phyloP scores from a whole-genome alignment of 257 asterid species.

The Gentiana macrophylla region DNA sequence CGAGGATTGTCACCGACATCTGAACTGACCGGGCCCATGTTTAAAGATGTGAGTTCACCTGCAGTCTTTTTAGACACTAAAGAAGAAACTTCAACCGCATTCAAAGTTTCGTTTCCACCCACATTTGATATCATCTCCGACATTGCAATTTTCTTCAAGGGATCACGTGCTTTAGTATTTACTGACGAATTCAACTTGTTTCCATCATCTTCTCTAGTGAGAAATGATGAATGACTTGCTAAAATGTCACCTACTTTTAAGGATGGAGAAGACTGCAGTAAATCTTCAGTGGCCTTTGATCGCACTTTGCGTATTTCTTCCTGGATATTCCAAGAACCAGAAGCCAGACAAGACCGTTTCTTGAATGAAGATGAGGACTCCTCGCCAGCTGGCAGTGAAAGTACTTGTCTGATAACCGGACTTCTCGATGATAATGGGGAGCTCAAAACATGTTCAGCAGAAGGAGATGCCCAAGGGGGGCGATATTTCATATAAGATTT shows the following conservation, averaged over 20 bases:
- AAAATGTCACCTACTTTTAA: slow-evolving; percentile 30
- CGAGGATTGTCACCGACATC: slow-evolving; percentile 25
- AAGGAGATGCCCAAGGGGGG: slow-evolving; percentile 73
- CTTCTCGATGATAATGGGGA: slow-evolving; percentile 37
- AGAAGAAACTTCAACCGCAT: slow-evolving; percentile 24
- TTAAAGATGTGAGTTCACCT: slow-evolving; percentile 25
- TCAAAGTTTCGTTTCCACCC: slow-evolving; percentile 18
- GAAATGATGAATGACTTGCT: slow-evolving; percentile 19
- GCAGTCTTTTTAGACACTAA: slow-evolving; percentile 24
- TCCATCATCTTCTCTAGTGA: slow-evolving; percentile 22
- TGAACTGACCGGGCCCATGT: slow-evolving; percentile 16
- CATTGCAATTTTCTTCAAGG: slow-evolving; percentile 19
- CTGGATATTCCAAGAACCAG: slow-evolving; percentile 80
- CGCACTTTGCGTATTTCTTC: slow-evolving; percentile 77
- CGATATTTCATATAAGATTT: slow-evolving; percentile 63
- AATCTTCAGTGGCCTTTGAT: slow-evolving; percentile 66
- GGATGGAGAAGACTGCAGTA: slow-evolving; percentile 42
- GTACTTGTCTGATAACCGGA: slow-evolving; percentile 40
- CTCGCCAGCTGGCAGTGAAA: slow-evolving; percentile 33
- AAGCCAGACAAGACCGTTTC: slow-evolving; percentile 52
- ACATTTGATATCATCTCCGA: slow-evolving; percentile 32
- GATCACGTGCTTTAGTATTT: slow-evolving; percentile 18
- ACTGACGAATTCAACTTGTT: slow-evolving; percentile 18
- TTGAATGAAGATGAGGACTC: slow-evolving; percentile 43
- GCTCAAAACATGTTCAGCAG: slow-evolving; percentile 22